Percentiles rank a stretch among this genome's conserved stretches.
These are phyloP conservation scores for Aureobasidium sp. DNA, from an alignment of 2,329 filamentous ascomycete genomes.

Conservation along the genomic window DNA sequence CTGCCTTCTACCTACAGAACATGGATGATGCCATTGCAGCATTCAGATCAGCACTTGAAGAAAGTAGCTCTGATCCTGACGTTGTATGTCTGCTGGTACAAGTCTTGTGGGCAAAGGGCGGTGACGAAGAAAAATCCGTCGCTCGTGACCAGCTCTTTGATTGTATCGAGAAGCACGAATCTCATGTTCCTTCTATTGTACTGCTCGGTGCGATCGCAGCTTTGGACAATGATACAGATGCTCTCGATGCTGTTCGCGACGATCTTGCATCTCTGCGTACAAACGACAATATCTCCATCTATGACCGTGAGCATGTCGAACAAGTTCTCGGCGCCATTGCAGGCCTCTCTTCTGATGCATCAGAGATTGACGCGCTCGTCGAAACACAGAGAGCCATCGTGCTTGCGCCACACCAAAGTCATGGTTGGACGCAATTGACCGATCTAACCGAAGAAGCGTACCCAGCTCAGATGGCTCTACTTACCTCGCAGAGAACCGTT, in stretches of 20 bases:
- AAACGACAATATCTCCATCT: constrained; percentile 53
- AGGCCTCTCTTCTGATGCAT: constrained; percentile 41
- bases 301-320: constrained; percentile 63
- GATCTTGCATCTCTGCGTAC: constrained; percentile 70
- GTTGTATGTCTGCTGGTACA: constrained; percentile 82
- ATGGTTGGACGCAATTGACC: constrained; percentile 73
- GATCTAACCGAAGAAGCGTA: constrained; percentile 49
- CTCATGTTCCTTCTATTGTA: constrained; percentile 72
- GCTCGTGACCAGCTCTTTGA: constrained; percentile 75
- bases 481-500: constrained; percentile 66
- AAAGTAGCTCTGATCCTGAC: constrained; percentile 70
- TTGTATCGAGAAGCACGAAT: constrained; percentile 64
- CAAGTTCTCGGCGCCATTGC: constrained; percentile 71
- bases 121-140: constrained; percentile 63
- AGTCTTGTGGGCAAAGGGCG: constrained; percentile 85
- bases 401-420: constrained; percentile 69
- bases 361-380: constrained; percentile 39
- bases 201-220: constrained; percentile 79
- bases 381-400: constrained; percentile 66
- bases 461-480: constrained; percentile 69
- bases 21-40: constrained; percentile 66
- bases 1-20: constrained; percentile 63
- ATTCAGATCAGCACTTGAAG: constrained; percentile 72
- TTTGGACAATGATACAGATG: constrained; percentile 71
- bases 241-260: constrained; percentile 69